Evolutionary conservation across 345 rosid genomes (phyloP), one percentile per base, ranked within the genome.

Genomic region (Streptanthus diversifolius): DNA sequence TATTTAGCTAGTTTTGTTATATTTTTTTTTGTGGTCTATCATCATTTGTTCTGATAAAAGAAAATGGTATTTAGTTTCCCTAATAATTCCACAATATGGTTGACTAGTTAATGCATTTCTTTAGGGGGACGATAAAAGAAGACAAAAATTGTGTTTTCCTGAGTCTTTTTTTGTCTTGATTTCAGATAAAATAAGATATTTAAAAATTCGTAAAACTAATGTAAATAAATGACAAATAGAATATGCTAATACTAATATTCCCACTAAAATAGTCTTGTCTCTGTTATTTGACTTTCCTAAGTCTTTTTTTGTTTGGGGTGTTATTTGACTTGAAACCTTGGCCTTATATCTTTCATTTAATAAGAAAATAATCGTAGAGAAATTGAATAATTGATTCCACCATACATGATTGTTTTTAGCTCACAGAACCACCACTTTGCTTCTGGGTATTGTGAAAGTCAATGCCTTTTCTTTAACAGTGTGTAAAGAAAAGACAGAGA

Each of bases 381-480:
- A 58, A 65, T 58, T 66, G 67, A 66, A 48, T 44, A 47, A 47
- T 18, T 36, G 17, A 27, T 43, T 54, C 70, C 33, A 56, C 36
- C 30, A 73, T 15, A 32, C 57, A 43, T 72, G 18, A 65, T 73
- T 54, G 21, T n/a, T 39, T 8, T 59, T 9, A 41, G 39, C 39
- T 21, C 40, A 67, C 30, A 21, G 25, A 69, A 68, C 70, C 64
- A 68, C 73, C 43, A 75, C 73, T 75, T 39, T 49, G 54, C 15
- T 73, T 56, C 78, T 74, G 53, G 41, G 30, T 65, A 25, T 58
- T 37, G 19, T 74, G 63, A 85, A 86, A 85, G 93, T 89, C 92
- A 85, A 89, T 80, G 85, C 78, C 83, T 75, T 76, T 77, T 41
- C 72, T 82, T 80, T 72, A 77, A 82, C 82, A 80, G 73, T 82